Base-by-base conservation (phyloP, 257 asterid species). In the Eustoma russellianum region DNA sequence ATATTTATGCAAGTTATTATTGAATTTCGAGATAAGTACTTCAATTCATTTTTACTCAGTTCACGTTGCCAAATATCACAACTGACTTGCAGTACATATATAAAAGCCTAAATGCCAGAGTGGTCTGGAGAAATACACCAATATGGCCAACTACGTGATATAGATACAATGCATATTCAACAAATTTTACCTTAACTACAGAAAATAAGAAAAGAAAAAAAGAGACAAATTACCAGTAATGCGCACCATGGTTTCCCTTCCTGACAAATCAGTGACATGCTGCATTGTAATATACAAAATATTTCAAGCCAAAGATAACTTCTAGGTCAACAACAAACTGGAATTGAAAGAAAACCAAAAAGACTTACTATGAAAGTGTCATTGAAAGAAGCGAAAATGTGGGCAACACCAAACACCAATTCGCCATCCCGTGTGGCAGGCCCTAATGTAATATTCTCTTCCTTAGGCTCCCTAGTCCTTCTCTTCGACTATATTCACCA, bases 191-290 rank as follows among this genome's bases (percentile, higher is more conserved):
- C 9, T 8, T 11, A 38, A 38, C 9, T 11, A 38, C 43, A 38
- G 0, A 8, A 38, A 38, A 5, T 7, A 38, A 38, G 43, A 38
- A 38, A 11, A 38, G 43, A 8, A 38, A 38, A 0, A 5, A 38
- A 38, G 12, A 7, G 7, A 38, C 30, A 24, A 24, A 2, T 48
- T 71, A 88, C 97, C 97, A 50, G 97, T 88, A 53, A 88, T 85
- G 17, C 95, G 86, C 50, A 85, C 95, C 86, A 88, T 66, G 19
- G 97, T 88, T 71, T 88, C 97, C 47, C 97, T 75, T 24, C 97
- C 97, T 43, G 97, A 85, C 52, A 88, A 72, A 69, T 88, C 97
- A 55, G 97, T 88, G 28, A 88, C 97, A n/a, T 88, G 97, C 97
- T 88, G 89, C 74, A 79, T 55, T 43, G 60, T 28, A 24, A 17